phyloP scores from a whole-genome alignment of 2,329 filamentous ascomycete genomes.

The Podosphaera leucotricha region DNA sequence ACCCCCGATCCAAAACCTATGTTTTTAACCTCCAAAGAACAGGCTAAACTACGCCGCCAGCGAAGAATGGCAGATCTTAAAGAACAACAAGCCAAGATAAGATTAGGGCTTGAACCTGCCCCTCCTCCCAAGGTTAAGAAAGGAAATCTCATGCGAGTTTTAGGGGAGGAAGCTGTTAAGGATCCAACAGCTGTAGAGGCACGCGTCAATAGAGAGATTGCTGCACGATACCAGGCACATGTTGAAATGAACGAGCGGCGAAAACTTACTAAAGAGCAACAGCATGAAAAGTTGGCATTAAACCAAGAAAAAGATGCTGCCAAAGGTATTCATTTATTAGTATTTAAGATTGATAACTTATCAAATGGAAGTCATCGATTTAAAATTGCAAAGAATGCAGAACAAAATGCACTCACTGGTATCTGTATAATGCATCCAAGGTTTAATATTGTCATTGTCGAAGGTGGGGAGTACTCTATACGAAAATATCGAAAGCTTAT shows the following conservation, averaged over 20 bases:
- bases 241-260: slow-evolving; percentile 58
- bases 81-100: slow-evolving; percentile 88
- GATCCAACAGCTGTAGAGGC: slow-evolving; percentile 95
- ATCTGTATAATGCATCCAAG: slow-evolving; percentile 81
- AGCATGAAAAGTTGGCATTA: slow-evolving; percentile 53
- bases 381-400: slow-evolving; percentile 79
- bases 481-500: slow-evolving; percentile 78
- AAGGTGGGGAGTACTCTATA: slow-evolving; percentile 68
- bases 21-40: slow-evolving; percentile 77
- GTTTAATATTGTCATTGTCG: slow-evolving; percentile 73
- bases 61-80: slow-evolving; percentile 81
- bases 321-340: slow-evolving; percentile 64
- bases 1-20: slow-evolving; percentile 63
- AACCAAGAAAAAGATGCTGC: slow-evolving; percentile 77
- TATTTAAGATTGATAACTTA: slow-evolving; percentile 77
- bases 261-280: slow-evolving; percentile 71
- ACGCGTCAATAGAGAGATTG: slow-evolving; percentile 78
- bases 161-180: slow-evolving; percentile 69
- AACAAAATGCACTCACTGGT: slow-evolving; percentile 67
- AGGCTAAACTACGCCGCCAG: slow-evolving; percentile 73
- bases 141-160: slow-evolving; percentile 88
- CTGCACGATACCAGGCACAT: slow-evolving; percentile 61
- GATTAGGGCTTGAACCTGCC: slow-evolving; percentile 69
- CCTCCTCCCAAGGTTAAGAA: slow-evolving; percentile 94
- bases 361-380: slow-evolving; percentile 83